These are phyloP conservation scores for Russula sp. DNA, from an alignment of 768 basidiomycete genomes.

Conservation along the genomic window DNA sequence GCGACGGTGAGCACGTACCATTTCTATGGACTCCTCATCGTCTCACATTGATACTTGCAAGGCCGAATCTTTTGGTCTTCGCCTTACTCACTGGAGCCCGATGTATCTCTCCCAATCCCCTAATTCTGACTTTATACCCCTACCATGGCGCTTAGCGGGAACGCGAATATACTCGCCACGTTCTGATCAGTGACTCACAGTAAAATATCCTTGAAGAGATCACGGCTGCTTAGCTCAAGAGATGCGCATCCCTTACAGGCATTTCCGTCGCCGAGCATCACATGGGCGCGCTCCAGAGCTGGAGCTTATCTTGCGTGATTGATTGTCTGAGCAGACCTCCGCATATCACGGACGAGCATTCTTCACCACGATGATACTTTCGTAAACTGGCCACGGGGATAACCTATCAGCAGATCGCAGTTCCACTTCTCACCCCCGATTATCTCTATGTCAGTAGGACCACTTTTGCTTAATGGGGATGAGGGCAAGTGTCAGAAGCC, in stretches of 20 bases:
- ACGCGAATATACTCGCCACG: neutral
- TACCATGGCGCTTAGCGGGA: neutral
- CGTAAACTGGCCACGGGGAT: too few relatives aligned
- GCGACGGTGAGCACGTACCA: too few relatives aligned
- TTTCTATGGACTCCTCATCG: too few relatives aligned
- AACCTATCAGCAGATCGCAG: too few relatives aligned
- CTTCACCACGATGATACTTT: neutral
- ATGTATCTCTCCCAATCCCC: neutral
- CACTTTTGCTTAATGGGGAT: neutral
- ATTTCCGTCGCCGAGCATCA: neutral
- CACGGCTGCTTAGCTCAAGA: neutral
- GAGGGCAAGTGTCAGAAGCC: neutral
- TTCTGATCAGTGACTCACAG: neutral
- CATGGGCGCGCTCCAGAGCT: too few relatives aligned
- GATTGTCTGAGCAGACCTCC: neutral
- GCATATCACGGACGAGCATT: neutral
- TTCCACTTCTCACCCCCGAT: too few relatives aligned
- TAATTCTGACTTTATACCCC: neutral
- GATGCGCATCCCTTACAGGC: neutral
- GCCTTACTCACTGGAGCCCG: neutral
- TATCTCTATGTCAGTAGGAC: neutral
- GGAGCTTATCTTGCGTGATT: too few relatives aligned
- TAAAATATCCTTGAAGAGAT: neutral
- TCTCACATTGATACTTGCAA: neutral
- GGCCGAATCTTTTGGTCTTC: neutral